Base-by-base conservation (phyloP, 441 rosid species). In the Populus hybrid region DNA sequence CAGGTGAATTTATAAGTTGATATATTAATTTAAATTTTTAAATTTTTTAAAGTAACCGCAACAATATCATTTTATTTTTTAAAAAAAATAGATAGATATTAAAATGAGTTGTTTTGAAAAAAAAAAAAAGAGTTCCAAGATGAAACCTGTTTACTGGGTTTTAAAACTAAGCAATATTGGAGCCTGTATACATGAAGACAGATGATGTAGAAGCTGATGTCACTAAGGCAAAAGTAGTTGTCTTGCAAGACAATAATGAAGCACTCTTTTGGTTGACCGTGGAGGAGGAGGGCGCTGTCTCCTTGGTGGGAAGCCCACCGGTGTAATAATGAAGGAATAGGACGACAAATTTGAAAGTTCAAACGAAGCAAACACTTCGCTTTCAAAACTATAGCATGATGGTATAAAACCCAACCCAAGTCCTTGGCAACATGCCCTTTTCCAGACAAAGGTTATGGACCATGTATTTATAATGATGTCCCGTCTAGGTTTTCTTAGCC, bases 391-490 rank as follows among this genome's bases (percentile, higher is more conserved):
- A 32, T 54, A 0, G 6, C 36, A 34, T 6, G 34, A 32, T 32
- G 34, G 34, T 32, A 32, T 32, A 32, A 30, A 32, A 32, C 34
- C 34, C 34, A 32, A 32, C 34, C 34, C 34, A 5, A 5, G 34
- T 32, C 34, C 34, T 34, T 34, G 2, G 38, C 79, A 82, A 50
- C 7, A 5, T 9, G 67, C 69, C 69, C 20, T 73, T 81, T 83
- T 83, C 85, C 67, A 9, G 34, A 35, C 79, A 85, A 83, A 73
- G 84, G 75, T 18, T 0, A 57, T 23, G 26, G 72, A 76, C 67
- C 36, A 1, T 64, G 5, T 8, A 28, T 28, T 28, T 28, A 54
- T 42, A 20, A 59, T n/a, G n/a, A 5, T 57, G 16, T 16, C 21
- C 4, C 10, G 11, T 18, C 40, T 69, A 69, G 32, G 35, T 6